Conservation (phyloP, 1,139 yeast genomes). For the Hyphopichia khmerensis region DNA sequence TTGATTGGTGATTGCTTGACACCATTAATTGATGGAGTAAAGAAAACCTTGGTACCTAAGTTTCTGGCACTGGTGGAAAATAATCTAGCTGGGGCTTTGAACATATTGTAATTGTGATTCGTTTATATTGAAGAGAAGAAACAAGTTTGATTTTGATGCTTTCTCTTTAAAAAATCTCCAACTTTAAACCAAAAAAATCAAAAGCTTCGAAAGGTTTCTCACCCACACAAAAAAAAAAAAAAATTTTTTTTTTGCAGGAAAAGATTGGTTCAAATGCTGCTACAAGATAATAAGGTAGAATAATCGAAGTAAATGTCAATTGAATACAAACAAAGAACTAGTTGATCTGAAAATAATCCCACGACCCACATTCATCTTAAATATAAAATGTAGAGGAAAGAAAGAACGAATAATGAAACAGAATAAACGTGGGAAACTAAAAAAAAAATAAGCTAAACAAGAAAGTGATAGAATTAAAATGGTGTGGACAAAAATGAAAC, state of each 20-base stretch:
- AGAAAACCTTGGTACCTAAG: conserved; percentile 35
- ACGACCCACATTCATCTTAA: too few relatives aligned
- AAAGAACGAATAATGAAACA: neutral
- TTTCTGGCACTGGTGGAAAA: conserved; percentile 31
- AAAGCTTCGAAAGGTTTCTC: neutral
- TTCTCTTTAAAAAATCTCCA: neutral
- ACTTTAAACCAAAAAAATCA: neutral
- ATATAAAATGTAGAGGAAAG: too few relatives aligned
- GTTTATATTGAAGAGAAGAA: neutral
- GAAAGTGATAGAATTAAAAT: neutral
- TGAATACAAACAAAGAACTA: neutral
- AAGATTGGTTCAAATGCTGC: neutral
- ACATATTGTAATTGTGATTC: neutral
- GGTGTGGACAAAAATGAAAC: neutral
- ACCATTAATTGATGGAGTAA: conserved; percentile 37
- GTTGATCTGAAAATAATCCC: neutral
- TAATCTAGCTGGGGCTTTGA: conserved; percentile 17
- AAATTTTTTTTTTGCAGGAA: neutral
- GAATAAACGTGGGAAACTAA: neutral
- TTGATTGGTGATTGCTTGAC: conserved; percentile 29
- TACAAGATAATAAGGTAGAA: neutral
- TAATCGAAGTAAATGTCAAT: neutral
- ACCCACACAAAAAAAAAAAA: neutral
- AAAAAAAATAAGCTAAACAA: neutral
- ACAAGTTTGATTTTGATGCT: too few relatives aligned